Conservation (phyloP, 2,329 filamentous ascomycete genomes). For the Zarea fungicola region DNA sequence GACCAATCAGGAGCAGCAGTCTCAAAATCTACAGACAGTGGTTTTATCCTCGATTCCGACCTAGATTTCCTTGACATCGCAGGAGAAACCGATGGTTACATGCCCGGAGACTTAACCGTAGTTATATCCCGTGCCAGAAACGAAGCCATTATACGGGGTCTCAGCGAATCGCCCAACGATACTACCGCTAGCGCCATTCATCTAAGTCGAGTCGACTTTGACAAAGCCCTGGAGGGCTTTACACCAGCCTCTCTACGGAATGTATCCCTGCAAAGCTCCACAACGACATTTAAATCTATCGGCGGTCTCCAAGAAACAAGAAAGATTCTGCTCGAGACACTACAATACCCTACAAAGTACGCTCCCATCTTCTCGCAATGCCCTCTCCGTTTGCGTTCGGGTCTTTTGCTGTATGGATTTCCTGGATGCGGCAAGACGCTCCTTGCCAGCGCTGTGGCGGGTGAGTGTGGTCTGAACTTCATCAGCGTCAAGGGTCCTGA, state of each 20-base stretch:
- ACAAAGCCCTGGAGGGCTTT: slow-evolving; percentile 80
- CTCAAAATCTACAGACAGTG: slow-evolving; percentile 38
- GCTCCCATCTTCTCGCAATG: slow-evolving; percentile 96
- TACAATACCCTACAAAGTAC: slow-evolving; percentile 96
- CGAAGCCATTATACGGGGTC: slow-evolving; percentile 83
- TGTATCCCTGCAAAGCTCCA: slow-evolving; percentile 87
- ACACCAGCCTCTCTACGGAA: slow-evolving; percentile 93
- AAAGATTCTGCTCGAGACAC: slow-evolving; percentile 85
- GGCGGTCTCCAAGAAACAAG: slow-evolving; percentile 83
- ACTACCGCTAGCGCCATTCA: slow-evolving; percentile 48
- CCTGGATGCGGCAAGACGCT: slow-evolving; percentile 96
- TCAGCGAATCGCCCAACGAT: slow-evolving; percentile 48
- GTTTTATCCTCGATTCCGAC: slow-evolving; percentile 67
- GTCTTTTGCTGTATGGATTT: slow-evolving; percentile 87
- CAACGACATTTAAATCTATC: slow-evolving; percentile 87
- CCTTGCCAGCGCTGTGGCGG: slow-evolving; percentile 91
- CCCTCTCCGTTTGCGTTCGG: slow-evolving; percentile 87
- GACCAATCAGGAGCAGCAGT: slow-evolving; percentile 48
- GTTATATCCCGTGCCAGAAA: slow-evolving; percentile 84
- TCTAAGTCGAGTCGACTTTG: slow-evolving; percentile 72
- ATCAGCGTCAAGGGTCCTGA: slow-evolving; percentile 98
- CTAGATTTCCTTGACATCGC: slow-evolving; percentile 91
- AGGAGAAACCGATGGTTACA: slow-evolving; percentile 92
- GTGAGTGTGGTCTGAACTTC: slow-evolving; percentile 96
- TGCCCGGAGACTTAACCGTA: slow-evolving; percentile 88